phyloP scores from a whole-genome alignment of 345 rosid genomes.

The Schrenkiella parvula region DNA sequence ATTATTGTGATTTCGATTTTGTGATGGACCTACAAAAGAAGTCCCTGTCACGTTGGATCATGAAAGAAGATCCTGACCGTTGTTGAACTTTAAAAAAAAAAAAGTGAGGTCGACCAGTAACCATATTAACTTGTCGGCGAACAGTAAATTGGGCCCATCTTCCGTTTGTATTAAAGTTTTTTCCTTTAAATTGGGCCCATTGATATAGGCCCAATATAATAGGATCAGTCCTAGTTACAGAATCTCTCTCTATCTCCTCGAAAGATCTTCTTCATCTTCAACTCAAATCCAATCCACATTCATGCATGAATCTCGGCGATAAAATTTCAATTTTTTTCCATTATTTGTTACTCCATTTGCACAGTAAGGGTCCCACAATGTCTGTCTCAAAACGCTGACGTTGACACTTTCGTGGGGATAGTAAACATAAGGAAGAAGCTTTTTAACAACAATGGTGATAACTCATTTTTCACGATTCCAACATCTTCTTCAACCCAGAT shows the following conservation, averaged over 20 bases:
- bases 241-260: background rate
- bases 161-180: background rate
- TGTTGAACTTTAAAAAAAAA: background rate
- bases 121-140: slow-evolving; percentile 8
- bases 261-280: too few species aligned
- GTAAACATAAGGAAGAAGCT: background rate
- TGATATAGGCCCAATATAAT: background rate
- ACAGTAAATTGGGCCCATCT: background rate
- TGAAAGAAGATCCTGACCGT: background rate
- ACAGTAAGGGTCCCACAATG: slow-evolving; percentile 1
- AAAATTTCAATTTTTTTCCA: too few species aligned
- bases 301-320: too few species aligned
- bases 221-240: background rate
- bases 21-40: background rate
- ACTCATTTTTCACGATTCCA: slow-evolving; percentile 6
- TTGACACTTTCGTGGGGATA: slow-evolving; percentile 1
- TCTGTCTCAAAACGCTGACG: background rate
- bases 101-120: background rate
- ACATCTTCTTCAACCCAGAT: slow-evolving; percentile 2
- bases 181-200: background rate
- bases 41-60: background rate
- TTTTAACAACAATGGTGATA: background rate
- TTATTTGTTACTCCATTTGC: background rate
- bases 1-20: background rate
- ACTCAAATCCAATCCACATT: too few species aligned